Conservation (phyloP, 805 yeast genomes). For the Wickerhamomyces xylosicus region DNA sequence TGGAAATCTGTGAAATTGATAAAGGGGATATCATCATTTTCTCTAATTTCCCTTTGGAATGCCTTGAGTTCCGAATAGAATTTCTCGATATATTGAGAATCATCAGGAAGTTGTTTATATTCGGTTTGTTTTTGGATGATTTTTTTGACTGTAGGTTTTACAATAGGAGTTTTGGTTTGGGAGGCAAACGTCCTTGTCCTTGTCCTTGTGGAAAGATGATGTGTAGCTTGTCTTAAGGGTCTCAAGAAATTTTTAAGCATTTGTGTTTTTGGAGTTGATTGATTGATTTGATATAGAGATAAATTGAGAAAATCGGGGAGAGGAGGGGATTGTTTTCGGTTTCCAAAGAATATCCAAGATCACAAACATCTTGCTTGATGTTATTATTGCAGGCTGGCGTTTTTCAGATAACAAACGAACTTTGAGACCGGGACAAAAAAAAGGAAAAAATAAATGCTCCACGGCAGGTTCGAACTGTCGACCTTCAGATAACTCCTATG, state of each 20-base stretch:
- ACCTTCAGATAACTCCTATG: conserved; percentile 30
- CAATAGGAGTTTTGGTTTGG: not conserved
- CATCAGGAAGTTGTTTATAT: conserved; percentile 42
- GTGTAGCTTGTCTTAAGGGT: no score
- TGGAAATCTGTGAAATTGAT: conserved; percentile 28
- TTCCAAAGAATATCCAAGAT: no score
- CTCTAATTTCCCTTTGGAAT: conserved; percentile 22
- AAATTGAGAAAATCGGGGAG: no score
- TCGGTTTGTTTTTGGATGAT: conserved; percentile 18
- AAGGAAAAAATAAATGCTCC: conserved; percentile 24
- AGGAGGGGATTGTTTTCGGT: no score
- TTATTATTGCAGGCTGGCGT: no score
- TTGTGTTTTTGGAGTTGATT: no score
- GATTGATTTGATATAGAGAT: no score
- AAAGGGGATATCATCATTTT: conserved; percentile 12
- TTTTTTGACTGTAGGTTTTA: conserved; percentile 7
- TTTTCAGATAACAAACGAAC: no score
- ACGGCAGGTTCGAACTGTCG: conserved; percentile 47
- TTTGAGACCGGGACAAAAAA: no score
- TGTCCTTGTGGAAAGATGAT: no score
- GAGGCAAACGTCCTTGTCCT: not conserved
- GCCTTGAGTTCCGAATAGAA: conserved; percentile 31
- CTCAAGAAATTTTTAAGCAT: no score
- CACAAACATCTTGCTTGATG: no score
- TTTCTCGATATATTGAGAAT: conserved; percentile 39